A percentile compares a stretch with the other conserved stretches of the same genome.
These are phyloP conservation scores for Euptelea pleiosperma DNA, from an alignment of 164 flowering plant species.

Conservation along the genomic window DNA sequence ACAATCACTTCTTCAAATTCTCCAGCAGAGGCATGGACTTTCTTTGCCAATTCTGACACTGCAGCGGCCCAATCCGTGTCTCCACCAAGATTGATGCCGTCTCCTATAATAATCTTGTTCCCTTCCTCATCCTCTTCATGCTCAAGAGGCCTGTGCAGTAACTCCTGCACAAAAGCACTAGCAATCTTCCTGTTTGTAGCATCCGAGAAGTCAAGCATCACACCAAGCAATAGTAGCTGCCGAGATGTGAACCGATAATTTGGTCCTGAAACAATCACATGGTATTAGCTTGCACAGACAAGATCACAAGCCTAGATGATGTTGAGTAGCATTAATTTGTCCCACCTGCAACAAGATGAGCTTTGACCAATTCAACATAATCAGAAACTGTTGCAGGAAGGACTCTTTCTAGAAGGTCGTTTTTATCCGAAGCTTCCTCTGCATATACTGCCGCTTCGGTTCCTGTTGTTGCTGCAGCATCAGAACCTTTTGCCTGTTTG, in stretches of 20 bases:
- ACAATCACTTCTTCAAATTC: conserved; percentile 84
- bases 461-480: conserved; percentile 89
- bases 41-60: conserved; percentile 62
- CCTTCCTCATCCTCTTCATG: conserved; percentile 82
- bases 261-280: conserved; percentile 52
- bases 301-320: background rate
- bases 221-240: conserved; percentile 84
- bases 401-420: conserved; percentile 78
- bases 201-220: conserved; percentile 93
- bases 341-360: conserved; percentile 85
- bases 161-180: conserved; percentile 59
- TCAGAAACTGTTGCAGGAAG: conserved; percentile 87
- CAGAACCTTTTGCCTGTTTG: conserved; percentile 77
- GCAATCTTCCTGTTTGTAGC: conserved; percentile 70
- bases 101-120: conserved; percentile 68
- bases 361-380: conserved; percentile 71
- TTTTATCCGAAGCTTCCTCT: conserved; percentile 80
- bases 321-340: conserved; percentile 9
- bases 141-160: conserved; percentile 67
- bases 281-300: conserved; percentile 11
- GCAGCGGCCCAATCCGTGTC: conserved; percentile 88
- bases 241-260: conserved; percentile 71
- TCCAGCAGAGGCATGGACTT: conserved; percentile 76
- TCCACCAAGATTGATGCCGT: conserved; percentile 95
- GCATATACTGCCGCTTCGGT: conserved; percentile 92